Evolutionary conservation across 305 asterid genomes (phyloP).

Genomic region (Petunia hybrid): DNA sequence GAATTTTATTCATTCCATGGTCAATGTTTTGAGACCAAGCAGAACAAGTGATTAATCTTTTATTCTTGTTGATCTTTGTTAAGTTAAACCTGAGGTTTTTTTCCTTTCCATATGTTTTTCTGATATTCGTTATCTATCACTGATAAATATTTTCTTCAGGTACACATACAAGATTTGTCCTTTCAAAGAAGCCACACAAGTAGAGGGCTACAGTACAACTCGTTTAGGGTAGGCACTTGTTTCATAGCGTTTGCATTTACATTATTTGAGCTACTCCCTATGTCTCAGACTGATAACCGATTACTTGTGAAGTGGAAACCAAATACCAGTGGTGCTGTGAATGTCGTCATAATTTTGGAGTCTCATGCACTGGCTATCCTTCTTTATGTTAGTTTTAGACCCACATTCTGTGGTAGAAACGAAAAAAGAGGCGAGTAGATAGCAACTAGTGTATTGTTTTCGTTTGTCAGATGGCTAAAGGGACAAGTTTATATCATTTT

Average conservation of each 20-base stretch:
- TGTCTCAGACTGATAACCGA: not conserved
- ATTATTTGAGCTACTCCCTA: conserved; percentile 1
- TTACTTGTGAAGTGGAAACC: not conserved
- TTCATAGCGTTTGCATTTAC: conserved; percentile 31
- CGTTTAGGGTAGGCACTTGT: conserved; percentile 78
- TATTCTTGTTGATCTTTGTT: conserved; percentile 30
- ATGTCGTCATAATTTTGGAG: not conserved
- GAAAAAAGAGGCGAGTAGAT: not conserved
- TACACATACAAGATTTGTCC: conserved; percentile 93
- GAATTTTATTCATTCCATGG: conserved; percentile 91
- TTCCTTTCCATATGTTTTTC: no score
- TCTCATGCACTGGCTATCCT: not conserved
- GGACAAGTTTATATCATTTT: not conserved
- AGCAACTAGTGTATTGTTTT: no score
- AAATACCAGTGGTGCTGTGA: not conserved
- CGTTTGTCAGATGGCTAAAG: not conserved
- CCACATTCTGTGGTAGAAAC: not conserved
- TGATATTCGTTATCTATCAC: conserved; percentile 32
- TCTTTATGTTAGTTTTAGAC: not conserved
- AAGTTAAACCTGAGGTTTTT: not conserved
- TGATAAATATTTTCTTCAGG: conserved; percentile 54
- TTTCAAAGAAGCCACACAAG: conserved; percentile 90
- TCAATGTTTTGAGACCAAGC: conserved; percentile 86
- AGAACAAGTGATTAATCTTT: conserved; percentile 71
- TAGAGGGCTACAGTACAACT: conserved; percentile 88